phyloP scores from a whole-genome alignment of 2,329 filamentous ascomycete species.

The Ploettnerulaceae sp. region DNA sequence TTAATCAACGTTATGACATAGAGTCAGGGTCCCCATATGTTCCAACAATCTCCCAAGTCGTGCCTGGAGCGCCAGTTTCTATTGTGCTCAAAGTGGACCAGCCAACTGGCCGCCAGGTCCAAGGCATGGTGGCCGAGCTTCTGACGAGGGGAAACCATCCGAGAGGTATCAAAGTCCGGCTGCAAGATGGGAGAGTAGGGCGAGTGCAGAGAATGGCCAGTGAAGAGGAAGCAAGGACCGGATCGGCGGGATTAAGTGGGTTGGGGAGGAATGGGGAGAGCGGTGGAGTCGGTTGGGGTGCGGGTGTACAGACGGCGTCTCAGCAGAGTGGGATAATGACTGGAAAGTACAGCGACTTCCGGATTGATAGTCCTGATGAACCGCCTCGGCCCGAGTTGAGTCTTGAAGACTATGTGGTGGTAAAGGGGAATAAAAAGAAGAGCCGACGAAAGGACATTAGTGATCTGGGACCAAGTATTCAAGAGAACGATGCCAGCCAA shows the following conservation, averaged over 20 bases:
- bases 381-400: constrained; percentile 14
- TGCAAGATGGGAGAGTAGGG: constrained; percentile 31
- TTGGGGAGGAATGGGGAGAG: constrained; percentile 21
- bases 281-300: neutral
- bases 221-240: constrained; percentile 17
- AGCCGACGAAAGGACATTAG: constrained; percentile 7
- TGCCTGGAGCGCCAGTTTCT: constrained; percentile 26
- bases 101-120: constrained; percentile 29
- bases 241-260: constrained; percentile 16
- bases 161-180: constrained; percentile 32
- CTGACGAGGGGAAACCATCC: constrained; percentile 32
- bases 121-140: constrained; percentile 29
- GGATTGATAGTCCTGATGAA: constrained; percentile 18
- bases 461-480: neutral
- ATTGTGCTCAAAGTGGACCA: constrained; percentile 33
- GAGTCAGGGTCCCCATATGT: constrained; percentile 11
- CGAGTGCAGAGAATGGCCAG: constrained; percentile 30
- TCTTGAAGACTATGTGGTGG: constrained; percentile 23
- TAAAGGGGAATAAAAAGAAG: constrained; percentile 15
- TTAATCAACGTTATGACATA: neutral
- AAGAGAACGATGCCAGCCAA: neutral
- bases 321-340: neutral
- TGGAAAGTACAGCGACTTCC: constrained; percentile 19
- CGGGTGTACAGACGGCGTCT: neutral
- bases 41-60: constrained; percentile 26